A percentile compares a stretch with the other conserved stretches of the same genome.
Evolutionary conservation across 495 filamentous ascomycete species (phyloP).

Genomic region (Neurospora hispaniola): DNA sequence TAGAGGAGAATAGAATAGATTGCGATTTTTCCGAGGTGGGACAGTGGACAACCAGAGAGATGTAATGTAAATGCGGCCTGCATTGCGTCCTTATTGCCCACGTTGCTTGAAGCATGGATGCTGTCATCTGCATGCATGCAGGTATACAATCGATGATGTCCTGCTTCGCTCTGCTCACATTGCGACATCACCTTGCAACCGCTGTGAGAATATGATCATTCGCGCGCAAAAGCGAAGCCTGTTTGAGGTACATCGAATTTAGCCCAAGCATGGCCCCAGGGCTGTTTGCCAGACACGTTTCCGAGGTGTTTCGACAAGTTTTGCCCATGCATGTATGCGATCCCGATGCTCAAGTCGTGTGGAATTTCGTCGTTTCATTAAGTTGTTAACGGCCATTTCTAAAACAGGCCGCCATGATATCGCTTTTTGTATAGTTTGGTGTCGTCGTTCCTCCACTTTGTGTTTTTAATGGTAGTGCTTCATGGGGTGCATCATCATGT

Average conservation of each 20-base stretch:
- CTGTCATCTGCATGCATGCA: neutral
- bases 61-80: neutral
- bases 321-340: neutral
- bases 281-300: neutral
- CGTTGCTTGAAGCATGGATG: neutral
- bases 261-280: neutral
- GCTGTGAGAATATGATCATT: neutral
- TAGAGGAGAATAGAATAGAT: neutral
- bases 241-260: neutral
- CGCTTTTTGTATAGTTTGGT: neutral
- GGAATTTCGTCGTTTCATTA: neutral
- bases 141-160: neutral
- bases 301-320: neutral
- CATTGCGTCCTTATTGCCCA: neutral
- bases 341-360: neutral
- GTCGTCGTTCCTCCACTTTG: neutral
- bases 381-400: neutral
- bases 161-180: neutral
- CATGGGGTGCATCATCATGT: slow-evolving; percentile 24
- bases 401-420: neutral
- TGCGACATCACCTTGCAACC: neutral
- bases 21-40: neutral
- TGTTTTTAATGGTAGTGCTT: slow-evolving; percentile 12
- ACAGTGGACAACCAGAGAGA: neutral
- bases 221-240: neutral